Conservation (phyloP, 306 rosid genomes). For the Vigna mungo region DNA sequence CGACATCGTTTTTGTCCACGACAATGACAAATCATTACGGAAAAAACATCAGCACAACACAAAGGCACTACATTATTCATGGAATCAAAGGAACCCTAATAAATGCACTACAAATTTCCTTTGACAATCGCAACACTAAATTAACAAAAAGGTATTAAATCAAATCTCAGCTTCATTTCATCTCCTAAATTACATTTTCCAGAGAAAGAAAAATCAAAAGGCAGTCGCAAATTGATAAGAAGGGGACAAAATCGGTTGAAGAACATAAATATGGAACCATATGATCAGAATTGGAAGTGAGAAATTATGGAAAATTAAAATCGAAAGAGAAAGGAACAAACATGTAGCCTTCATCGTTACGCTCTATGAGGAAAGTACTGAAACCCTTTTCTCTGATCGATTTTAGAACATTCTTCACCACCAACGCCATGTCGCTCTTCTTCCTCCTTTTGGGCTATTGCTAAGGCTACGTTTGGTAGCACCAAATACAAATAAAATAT, state of each 20-base stretch:
- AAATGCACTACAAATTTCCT: constrained; percentile 13
- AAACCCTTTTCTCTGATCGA: too few species aligned
- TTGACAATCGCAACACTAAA: background rate
- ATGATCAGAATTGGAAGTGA: constrained; percentile 7
- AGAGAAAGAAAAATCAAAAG: background rate
- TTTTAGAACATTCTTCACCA: too few species aligned
- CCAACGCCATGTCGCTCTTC: too few species aligned
- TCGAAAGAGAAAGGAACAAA: too few species aligned
- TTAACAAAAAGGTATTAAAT: background rate
- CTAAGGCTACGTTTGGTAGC: too few species aligned
- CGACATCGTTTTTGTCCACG: too few species aligned
- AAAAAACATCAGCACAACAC: constrained; percentile 45
- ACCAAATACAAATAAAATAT: too few species aligned
- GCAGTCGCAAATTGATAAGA: background rate
- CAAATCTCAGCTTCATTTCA: constrained; percentile 39
- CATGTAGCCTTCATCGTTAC: too few species aligned
- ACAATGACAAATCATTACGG: constrained; percentile 36
- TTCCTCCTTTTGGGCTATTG: too few species aligned
- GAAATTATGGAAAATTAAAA: background rate
- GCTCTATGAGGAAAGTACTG: too few species aligned
- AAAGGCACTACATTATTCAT: background rate
- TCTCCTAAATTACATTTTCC: constrained; percentile 11
- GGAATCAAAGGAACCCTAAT: constrained; percentile 24
- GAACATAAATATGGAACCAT: background rate
- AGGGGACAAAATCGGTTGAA: background rate